phyloP scores from a whole-genome alignment of 176 grass and related monocot species.

The Eleusine coracana region DNA sequence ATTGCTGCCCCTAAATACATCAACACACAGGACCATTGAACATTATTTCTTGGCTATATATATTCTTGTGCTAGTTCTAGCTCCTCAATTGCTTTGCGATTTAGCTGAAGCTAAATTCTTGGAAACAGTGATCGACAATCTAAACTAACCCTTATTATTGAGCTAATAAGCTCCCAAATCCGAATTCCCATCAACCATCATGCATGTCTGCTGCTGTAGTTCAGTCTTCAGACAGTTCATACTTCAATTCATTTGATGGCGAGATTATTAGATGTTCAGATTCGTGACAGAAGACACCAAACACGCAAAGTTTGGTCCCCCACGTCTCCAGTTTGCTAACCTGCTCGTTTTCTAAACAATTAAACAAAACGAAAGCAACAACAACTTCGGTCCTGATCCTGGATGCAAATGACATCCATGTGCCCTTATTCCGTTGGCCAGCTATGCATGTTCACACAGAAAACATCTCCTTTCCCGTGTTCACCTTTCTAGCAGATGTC shows the following conservation, averaged over 20 bases:
- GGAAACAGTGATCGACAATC: neutral
- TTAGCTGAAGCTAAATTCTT: neutral
- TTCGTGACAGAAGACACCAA: neutral
- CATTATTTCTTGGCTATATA: conserved; percentile 3
- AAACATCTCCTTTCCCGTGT: neutral
- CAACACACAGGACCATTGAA: conserved; percentile 1
- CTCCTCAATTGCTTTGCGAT: neutral
- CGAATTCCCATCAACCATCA: neutral
- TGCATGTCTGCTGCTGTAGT: neutral
- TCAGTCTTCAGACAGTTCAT: conserved; percentile 14
- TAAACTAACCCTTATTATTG: neutral
- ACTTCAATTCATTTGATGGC: neutral
- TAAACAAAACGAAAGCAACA: conserved; percentile 5
- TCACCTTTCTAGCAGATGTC: neutral
- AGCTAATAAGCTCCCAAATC: neutral
- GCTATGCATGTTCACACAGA: neutral
- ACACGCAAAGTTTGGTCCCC: neutral
- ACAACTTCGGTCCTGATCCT: neutral
- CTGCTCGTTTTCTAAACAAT: neutral
- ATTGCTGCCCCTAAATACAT: neutral
- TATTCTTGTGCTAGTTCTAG: too few species aligned
- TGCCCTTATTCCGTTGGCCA: conserved; percentile 15
- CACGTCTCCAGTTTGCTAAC: neutral
- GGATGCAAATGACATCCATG: conserved; percentile 22
- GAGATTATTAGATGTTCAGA: neutral